Evolutionary conservation across 805 yeast genomes (phyloP), one percentile per base, ranked within the genome.

Genomic region (Hanseniaspora singularis): DNA sequence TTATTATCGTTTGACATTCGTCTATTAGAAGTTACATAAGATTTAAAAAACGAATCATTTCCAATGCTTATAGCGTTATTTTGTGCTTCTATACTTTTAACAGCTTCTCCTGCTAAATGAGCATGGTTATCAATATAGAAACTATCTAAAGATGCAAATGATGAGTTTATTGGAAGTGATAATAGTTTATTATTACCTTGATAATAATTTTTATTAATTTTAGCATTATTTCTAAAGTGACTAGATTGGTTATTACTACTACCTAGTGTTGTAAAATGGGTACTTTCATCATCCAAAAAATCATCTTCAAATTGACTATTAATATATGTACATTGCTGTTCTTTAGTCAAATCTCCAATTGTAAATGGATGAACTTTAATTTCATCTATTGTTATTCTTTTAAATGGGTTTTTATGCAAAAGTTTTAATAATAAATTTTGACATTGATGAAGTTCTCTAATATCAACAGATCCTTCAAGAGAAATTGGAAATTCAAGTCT

Each of bases 361-460:
- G 74, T 64, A 65, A 94, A 87, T 1, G 85, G 82, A 62, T 89
- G 95, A 7, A 62, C 61, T 61, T 86, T 87, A 48, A 87, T 80
- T 23, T 81, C 83, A 12, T 66, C 61, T 32, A 89, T 79, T 15
- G 78, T 79, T 18, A 81, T 72, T 58, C 98, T 72, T 34, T 71
- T 64, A 8, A 60, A 57, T 4, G 94, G 87, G 57, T 84, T 73
- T 57, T 86, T 89, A 31, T 70, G 73, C 24, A 92, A 68, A 54
- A 92, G 59, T 54, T 71, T 71, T 1, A 56, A 40, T 18, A 92
- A 57, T 37, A 92, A 64, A 57, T 85, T 86, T 34, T 69, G 71
- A 51, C 66, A 67, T 49, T 56, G 55, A 55, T 59, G 55, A 49
- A 61, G 62, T 50, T 76, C 82, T 27, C 33, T 38, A 26, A 64